A percentile compares a stretch with the other conserved stretches of the same genome.
Conservation (phyloP, 768 basidiomycete species). For the Pleurotus tuoliensis region DNA sequence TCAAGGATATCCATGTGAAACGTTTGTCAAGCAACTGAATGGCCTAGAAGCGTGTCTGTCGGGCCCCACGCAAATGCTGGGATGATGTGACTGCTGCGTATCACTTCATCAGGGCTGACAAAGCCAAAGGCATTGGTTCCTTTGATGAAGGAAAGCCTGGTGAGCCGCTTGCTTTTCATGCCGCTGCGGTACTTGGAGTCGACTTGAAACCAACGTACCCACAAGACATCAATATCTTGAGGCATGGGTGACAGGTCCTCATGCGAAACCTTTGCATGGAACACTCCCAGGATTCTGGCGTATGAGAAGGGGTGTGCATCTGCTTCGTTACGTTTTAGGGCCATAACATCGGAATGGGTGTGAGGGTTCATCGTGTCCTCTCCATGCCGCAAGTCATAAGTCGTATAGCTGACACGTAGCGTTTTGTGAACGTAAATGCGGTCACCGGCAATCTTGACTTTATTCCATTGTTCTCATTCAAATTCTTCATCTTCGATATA, state of each 20-base stretch:
- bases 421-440: conserved; percentile 25
- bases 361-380: conserved; percentile 34
- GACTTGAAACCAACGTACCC: conserved; percentile 27
- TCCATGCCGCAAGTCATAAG: conserved; percentile 31
- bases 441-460: conserved; percentile 17
- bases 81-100: conserved; percentile 28
- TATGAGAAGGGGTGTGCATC: conserved; percentile 21
- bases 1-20: too few relatives aligned
- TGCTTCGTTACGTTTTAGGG: conserved; percentile 6
- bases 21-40: background rate
- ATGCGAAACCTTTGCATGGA: conserved; percentile 12
- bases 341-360: conserved; percentile 24
- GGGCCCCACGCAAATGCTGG: conserved; percentile 25
- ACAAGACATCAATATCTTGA: conserved; percentile 23
- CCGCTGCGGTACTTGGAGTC: conserved; percentile 7
- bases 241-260: background rate
- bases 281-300: conserved; percentile 18
- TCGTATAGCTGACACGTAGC: conserved; percentile 35
- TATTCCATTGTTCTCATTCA: conserved; percentile 4
- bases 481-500: conserved; percentile 12
- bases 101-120: conserved; percentile 27
- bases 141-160: conserved; percentile 17
- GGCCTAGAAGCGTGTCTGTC: background rate
- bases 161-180: conserved; percentile 9
- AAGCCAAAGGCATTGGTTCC: conserved; percentile 28